phyloP scores from a whole-genome alignment of 441 rosid genomes.

The Aleurites moluccanus region DNA sequence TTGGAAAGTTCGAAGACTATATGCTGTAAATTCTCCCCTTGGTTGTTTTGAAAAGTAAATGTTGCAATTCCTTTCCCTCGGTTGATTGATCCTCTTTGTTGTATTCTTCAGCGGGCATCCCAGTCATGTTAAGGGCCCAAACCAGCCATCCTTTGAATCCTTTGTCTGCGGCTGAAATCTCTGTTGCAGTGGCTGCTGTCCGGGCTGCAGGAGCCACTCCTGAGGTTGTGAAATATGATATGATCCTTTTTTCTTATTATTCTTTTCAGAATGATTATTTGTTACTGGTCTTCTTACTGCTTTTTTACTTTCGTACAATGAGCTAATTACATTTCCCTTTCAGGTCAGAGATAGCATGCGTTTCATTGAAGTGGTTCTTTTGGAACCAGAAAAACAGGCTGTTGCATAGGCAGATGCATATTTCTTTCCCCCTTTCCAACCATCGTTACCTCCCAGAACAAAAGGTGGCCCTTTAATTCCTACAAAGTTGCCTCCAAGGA shows the following conservation, averaged over 20 bases:
- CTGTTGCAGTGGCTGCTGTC: slow-evolving; percentile 84
- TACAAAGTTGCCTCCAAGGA: slow-evolving; percentile 75
- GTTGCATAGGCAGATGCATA: slow-evolving; percentile 88
- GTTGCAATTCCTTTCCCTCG: slow-evolving; percentile 7
- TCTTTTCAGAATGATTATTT: neutral
- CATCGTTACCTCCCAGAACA: slow-evolving; percentile 67
- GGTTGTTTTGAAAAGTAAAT: neutral
- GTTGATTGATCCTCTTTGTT: slow-evolving; percentile 22
- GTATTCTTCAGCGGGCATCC: slow-evolving; percentile 40
- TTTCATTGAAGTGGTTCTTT: slow-evolving; percentile 68
- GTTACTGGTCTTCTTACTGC: neutral
- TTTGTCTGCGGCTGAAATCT: slow-evolving; percentile 76
- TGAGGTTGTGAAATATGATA: slow-evolving; percentile 48
- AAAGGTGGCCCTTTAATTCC: slow-evolving; percentile 84
- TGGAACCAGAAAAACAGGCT: slow-evolving; percentile 76
- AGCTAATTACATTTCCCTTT: slow-evolving; percentile 21
- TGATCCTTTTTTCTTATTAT: neutral
- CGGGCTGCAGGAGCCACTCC: slow-evolving; percentile 92
- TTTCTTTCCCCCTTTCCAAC: slow-evolving; percentile 91
- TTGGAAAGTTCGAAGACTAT: neutral
- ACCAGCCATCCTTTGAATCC: slow-evolving; percentile 85
- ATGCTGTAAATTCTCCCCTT: neutral
- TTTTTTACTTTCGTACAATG: neutral
- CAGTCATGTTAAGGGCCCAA: slow-evolving; percentile 70
- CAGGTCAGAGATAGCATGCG: slow-evolving; percentile 93